These are phyloP conservation scores for Phytophthora uliginosa DNA, from an alignment of 352 stramenopile species.

Conservation along the genomic window DNA sequence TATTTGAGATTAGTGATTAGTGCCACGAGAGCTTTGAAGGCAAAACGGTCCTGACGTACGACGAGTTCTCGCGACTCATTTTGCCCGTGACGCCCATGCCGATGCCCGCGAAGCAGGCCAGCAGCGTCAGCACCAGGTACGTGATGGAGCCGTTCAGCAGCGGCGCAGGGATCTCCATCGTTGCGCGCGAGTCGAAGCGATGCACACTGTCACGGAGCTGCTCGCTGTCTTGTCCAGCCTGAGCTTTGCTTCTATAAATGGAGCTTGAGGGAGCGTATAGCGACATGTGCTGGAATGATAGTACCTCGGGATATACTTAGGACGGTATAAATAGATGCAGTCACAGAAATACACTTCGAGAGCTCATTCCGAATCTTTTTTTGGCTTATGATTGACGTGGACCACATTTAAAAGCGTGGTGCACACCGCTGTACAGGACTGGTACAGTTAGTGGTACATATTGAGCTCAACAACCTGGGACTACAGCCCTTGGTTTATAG, in stretches of 20 bases:
- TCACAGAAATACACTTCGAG: neutral
- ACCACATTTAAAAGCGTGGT: neutral
- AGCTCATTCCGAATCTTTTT: conserved; percentile 33
- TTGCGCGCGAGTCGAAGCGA: conserved; percentile 37
- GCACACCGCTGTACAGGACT: neutral
- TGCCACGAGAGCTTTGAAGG: neutral
- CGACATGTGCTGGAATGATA: conserved; percentile 12
- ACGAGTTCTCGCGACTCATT: conserved; percentile 87
- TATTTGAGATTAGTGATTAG: conserved; percentile 1
- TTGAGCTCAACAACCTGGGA: too few species aligned
- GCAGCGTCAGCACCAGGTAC: conserved; percentile 89
- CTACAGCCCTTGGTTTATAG: too few species aligned
- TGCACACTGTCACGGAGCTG: conserved; percentile 17
- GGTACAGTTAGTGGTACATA: neutral
- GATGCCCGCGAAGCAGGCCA: conserved; percentile 82
- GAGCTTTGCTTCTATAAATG: conserved; percentile 22
- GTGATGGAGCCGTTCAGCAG: conserved; percentile 87
- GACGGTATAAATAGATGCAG: conserved; percentile 15
- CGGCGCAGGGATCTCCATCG: conserved; percentile 82
- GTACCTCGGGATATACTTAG: neutral
- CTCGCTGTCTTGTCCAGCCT: conserved; percentile 25
- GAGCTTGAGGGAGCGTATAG: conserved; percentile 30
- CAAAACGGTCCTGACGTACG: conserved; percentile 62
- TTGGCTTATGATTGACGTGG: conserved; percentile 3
- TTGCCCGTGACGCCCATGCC: conserved; percentile 85